phyloP scores from a whole-genome alignment of 768 basidiomycete species.

The Lanmaoa pseudosensibilis region DNA sequence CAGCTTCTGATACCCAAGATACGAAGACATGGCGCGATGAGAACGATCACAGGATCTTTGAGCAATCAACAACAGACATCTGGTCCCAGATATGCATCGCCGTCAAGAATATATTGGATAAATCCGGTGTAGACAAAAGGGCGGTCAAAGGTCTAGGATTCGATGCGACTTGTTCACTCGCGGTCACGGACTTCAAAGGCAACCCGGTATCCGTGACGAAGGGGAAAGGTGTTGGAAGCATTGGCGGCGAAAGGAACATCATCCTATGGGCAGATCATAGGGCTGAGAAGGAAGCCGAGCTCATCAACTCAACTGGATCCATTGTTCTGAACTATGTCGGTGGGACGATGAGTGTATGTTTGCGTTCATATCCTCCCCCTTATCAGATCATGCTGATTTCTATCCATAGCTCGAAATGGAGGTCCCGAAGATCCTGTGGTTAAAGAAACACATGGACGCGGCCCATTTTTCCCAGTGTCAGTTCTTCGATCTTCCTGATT shows the following conservation, averaged over 20 bases:
- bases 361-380: not conserved
- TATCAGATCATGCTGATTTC: slow-evolving; percentile 7
- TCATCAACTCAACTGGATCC: slow-evolving; percentile 84
- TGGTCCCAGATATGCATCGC: slow-evolving; percentile 70
- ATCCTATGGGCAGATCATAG: slow-evolving; percentile 98
- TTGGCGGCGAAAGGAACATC: slow-evolving; percentile 74
- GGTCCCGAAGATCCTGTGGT: slow-evolving; percentile 95
- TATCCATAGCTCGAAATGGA: slow-evolving; percentile 88
- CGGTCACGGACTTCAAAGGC: slow-evolving; percentile 76
- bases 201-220: slow-evolving; percentile 73
- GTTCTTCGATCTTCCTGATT: slow-evolving; percentile 93
- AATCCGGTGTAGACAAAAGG: slow-evolving; percentile 53
- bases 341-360: slow-evolving; percentile 86
- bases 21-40: slow-evolving; percentile 87
- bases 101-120: slow-evolving; percentile 60
- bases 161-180: slow-evolving; percentile 95
- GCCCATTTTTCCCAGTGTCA: slow-evolving; percentile 72
- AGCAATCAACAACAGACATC: slow-evolving; percentile 90
- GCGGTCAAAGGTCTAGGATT: slow-evolving; percentile 87
- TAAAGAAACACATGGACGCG: slow-evolving; percentile 82
- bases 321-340: slow-evolving; percentile 93
- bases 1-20: slow-evolving; percentile 76
- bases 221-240: slow-evolving; percentile 57
- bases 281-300: slow-evolving; percentile 86
- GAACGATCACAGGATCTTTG: slow-evolving; percentile 88